Evolutionary conservation across 2,329 filamentous ascomycete species (phyloP), one percentile per base, ranked within the genome.

Genomic region (Capronia epimyces): DNA sequence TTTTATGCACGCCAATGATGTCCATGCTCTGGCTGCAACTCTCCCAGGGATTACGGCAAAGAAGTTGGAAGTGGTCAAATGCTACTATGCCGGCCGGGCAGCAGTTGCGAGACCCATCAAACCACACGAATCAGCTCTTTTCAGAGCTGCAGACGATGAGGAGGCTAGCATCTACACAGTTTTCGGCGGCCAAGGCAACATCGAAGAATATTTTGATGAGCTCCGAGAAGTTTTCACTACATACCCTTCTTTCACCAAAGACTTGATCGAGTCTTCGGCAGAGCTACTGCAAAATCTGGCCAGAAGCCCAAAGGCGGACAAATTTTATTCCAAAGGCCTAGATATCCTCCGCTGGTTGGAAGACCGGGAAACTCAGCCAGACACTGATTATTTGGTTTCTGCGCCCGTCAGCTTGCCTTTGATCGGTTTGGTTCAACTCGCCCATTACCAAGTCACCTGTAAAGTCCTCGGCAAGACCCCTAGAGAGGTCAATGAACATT

Each of bases 141-240:
- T 96, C 66, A 82, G 93, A 61, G 91, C 93, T 44, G 89, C 89
- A 8, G 83, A 86, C 41, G 90, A 96, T 57, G 84, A 82, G 56
- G 83, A 84, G 49, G 90, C 90, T 48, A 84, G 82, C 62, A 81
- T 98, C 53, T 98, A 95, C 75, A 90, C 84, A 59, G 89, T 98
- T 56, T 95, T 97, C 61, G 93, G 93, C 53, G 93, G 93, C 5
- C 93, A 98, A 69, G 93, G 93, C 63, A 98, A 98, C 71, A 97
- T 98, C 58, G 91, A 98, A 71, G 94, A 98, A 73, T 98, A 98
- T 73, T 98, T 98, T 65, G 91, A 98, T 62, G 93, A 98, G 75
- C 80, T 98, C 56, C 84, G 93, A 50, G 86, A 95, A 68, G 81
- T 97, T 52, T 91, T 91, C 75, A 83, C 78, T 63, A 95, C 90